Evolutionary conservation across 305 asterid species (phyloP).

Genomic region (Rubia peregrina): DNA sequence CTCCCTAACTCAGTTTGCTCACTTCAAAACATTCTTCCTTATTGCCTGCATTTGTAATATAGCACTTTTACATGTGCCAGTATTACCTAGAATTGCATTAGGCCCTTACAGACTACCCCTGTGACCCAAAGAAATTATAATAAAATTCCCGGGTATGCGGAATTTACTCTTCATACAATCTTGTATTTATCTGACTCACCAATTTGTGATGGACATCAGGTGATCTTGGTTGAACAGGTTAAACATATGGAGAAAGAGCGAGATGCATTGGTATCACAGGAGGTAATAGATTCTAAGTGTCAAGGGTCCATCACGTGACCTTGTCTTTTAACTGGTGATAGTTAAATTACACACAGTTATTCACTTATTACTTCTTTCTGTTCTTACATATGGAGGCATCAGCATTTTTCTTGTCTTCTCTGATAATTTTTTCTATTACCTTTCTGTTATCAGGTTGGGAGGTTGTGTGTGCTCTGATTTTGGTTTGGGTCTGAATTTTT

Average conservation of each 20-base stretch:
- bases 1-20: neutral
- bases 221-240: slow-evolving; percentile 38
- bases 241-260: slow-evolving; percentile 44
- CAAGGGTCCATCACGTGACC: neutral
- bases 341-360: neutral
- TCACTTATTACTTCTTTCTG: neutral
- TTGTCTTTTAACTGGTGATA: neutral
- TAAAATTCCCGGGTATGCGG: too few species aligned
- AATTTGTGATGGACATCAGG: slow-evolving; percentile 27
- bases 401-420: neutral
- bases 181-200: neutral
- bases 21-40: neutral
- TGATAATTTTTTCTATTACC: neutral
- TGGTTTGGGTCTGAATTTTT: slow-evolving; percentile 1
- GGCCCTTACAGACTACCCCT: too few species aligned
- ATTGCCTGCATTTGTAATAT: neutral
- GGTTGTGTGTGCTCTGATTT: neutral
- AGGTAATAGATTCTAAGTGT: slow-evolving; percentile 30
- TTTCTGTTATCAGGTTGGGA: too few species aligned
- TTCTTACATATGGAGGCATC: neutral
- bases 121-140: too few species aligned
- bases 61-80: too few species aligned
- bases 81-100: too few species aligned
- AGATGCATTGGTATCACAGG: slow-evolving; percentile 50
- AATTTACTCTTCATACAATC: neutral